Evolutionary conservation across 768 basidiomycete species (phyloP).

Genomic region (Botryobasidium botryosum): DNA sequence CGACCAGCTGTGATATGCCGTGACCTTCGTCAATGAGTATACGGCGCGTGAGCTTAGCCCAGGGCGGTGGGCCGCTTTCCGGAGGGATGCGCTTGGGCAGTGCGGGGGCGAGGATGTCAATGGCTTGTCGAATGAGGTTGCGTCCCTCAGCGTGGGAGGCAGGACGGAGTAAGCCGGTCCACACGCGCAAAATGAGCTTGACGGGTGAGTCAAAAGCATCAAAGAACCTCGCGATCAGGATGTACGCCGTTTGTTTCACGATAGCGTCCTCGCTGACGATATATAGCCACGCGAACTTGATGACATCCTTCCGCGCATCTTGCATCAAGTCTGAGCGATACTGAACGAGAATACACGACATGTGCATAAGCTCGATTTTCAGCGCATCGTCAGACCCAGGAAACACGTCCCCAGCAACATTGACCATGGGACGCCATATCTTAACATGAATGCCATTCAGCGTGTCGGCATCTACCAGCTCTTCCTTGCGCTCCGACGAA

Average conservation of each 20-base stretch:
- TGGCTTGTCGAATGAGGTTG: slow-evolving; percentile 61
- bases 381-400: slow-evolving; percentile 54
- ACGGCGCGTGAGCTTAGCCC: slow-evolving; percentile 76
- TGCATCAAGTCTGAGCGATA: slow-evolving; percentile 64
- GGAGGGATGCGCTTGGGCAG: slow-evolving; percentile 41
- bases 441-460: slow-evolving; percentile 49
- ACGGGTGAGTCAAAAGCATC: slow-evolving; percentile 72
- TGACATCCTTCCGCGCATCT: slow-evolving; percentile 77
- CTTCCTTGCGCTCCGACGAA: slow-evolving; percentile 31
- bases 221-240: slow-evolving; percentile 84
- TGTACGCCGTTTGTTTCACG: slow-evolving; percentile 83
- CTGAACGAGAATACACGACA: slow-evolving; percentile 80
- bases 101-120: slow-evolving; percentile 72
- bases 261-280: slow-evolving; percentile 74
- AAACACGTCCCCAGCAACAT: slow-evolving; percentile 19
- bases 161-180: slow-evolving; percentile 74
- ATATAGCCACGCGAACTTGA: slow-evolving; percentile 84
- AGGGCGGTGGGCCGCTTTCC: slow-evolving; percentile 47
- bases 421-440: slow-evolving; percentile 69
- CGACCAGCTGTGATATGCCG: slow-evolving; percentile 43
- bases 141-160: slow-evolving; percentile 59
- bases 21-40: slow-evolving; percentile 79
- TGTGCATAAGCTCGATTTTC: slow-evolving; percentile 76
- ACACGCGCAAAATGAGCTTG: slow-evolving; percentile 82
- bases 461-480: slow-evolving; percentile 55